Evolutionary conservation across 2,329 filamentous ascomycete genomes (phyloP), one percentile per base, ranked within the genome.

Genomic region (Ophiocordyceps sinensis): DNA sequence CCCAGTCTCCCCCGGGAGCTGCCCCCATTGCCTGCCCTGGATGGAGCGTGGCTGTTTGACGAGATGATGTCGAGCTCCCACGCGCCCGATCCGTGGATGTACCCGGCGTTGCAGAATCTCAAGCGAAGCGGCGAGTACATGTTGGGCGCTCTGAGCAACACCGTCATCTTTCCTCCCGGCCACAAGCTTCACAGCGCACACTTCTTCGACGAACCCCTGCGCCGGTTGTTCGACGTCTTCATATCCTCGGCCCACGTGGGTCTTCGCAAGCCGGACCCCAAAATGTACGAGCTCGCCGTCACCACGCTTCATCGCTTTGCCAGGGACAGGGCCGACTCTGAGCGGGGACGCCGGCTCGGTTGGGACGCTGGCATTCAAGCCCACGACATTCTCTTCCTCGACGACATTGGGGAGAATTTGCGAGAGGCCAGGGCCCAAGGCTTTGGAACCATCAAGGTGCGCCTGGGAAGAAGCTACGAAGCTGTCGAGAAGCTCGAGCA

Each of bases 381-480:
- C 0, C 64, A 65, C 1, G 85, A 95, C 42, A 67, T 95, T 36
- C 62, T 94, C 5, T 98, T 98, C 57, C 62, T 95, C 39, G 91
- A 95, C 57, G 88, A 95, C 52, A 94, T 98, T 57, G 91, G 91
- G 2, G 79, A 88, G 61, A 98, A 98, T 57, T 60, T 96, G 43
- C 91, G 88, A 66, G 80, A 73, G 36, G 91, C 79, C 1, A 83
- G 71, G 60, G 71, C 70, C 38, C 65, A 78, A 19, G 89, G 89
- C 0, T 80, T 96, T 58, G 63, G 71, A 42, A 96, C 89, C 0
- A 73, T 96, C 48, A 94, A 89, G 62, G 91, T 96, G 1, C 67
- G 74, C 9, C 63, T 96, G 26, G 88, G 88, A 2, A 77, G 72
- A 57, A 77, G 83, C 1, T 82, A 75, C 55, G 79, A 88, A 56